phyloP scores from a whole-genome alignment of 305 asterid species.

The Plantago coronopus region DNA sequence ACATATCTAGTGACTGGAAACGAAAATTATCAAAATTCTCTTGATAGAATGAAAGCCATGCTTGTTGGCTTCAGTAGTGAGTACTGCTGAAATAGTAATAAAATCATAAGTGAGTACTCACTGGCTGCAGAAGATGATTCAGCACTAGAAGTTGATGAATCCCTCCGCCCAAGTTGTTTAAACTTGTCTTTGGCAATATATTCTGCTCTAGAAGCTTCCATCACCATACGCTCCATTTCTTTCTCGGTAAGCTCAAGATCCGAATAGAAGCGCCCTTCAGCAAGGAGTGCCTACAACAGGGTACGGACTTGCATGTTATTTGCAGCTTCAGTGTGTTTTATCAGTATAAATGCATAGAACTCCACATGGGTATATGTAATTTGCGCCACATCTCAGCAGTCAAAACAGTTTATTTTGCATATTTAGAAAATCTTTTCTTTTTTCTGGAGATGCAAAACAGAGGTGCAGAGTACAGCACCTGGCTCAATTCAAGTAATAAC shows the following conservation, averaged over 20 bases:
- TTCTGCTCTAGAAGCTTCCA: slow-evolving; percentile 96
- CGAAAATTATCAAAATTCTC: no score
- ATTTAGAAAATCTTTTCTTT: no score
- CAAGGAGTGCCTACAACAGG: slow-evolving; percentile 79
- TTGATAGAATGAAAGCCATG: no score
- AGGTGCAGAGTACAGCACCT: not conserved
- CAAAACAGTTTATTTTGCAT: no score
- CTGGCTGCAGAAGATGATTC: slow-evolving; percentile 96
- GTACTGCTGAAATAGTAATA: slow-evolving; percentile 4
- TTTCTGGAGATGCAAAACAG: no score
- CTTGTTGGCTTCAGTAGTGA: no score
- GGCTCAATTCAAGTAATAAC: not conserved
- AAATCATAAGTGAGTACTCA: slow-evolving; percentile 37
- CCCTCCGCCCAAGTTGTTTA: slow-evolving; percentile 55
- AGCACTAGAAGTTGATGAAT: slow-evolving; percentile 80
- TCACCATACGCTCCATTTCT: slow-evolving; percentile 96
- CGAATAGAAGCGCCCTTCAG: slow-evolving; percentile 95
- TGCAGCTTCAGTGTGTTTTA: not conserved
- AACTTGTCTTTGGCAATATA: slow-evolving; percentile 64
- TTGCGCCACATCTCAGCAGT: not conserved
- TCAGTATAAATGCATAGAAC: not conserved
- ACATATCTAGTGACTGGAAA: no score
- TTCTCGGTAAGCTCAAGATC: slow-evolving; percentile 97
- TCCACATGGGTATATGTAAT: not conserved
- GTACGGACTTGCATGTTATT: slow-evolving; percentile 12